phyloP scores from a whole-genome alignment of 2,329 filamentous ascomycete species.

The Fusarium stilboides region DNA sequence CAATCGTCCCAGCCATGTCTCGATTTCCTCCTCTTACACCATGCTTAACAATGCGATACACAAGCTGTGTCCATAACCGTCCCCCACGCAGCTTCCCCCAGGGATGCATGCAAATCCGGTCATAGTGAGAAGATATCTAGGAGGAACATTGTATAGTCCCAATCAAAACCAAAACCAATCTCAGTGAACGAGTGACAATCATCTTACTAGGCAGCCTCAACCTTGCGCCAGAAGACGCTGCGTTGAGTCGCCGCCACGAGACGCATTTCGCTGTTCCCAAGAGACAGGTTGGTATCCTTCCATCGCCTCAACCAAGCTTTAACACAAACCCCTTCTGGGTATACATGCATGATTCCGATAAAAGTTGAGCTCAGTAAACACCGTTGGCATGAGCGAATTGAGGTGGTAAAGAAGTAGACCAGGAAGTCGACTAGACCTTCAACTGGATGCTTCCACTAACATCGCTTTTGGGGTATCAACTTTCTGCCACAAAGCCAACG shows the following conservation, averaged over 20 bases:
- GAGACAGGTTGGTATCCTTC: conserved; percentile 25
- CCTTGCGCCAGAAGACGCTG: conserved; percentile 23
- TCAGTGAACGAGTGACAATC: conserved; percentile 24
- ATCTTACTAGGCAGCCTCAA: conserved; percentile 31
- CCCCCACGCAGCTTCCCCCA: conserved; percentile 49
- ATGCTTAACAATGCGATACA: conserved; percentile 47
- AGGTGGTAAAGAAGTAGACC: conserved; percentile 26
- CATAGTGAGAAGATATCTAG: conserved; percentile 30
- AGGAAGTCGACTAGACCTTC: conserved; percentile 41
- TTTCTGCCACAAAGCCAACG: conserved; percentile 50
- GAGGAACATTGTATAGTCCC: conserved; percentile 16
- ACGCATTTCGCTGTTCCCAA: conserved; percentile 26
- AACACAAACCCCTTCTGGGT: conserved; percentile 29
- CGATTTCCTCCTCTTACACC: conserved; percentile 47
- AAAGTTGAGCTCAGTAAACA: conserved; percentile 38
- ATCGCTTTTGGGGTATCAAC: conserved; percentile 57
- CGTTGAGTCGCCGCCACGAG: conserved; percentile 33
- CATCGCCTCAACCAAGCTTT: conserved; percentile 40
- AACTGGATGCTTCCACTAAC: conserved; percentile 44
- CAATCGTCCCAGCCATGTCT: conserved; percentile 39
- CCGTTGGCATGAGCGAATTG: conserved; percentile 36
- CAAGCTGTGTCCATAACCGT: conserved; percentile 32
- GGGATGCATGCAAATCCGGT: conserved; percentile 36
- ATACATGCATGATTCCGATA: conserved; percentile 45
- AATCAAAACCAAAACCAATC: conserved; percentile 30